Evolutionary conservation across 768 basidiomycete genomes (phyloP).

Genomic region (Daedalea quercina): DNA sequence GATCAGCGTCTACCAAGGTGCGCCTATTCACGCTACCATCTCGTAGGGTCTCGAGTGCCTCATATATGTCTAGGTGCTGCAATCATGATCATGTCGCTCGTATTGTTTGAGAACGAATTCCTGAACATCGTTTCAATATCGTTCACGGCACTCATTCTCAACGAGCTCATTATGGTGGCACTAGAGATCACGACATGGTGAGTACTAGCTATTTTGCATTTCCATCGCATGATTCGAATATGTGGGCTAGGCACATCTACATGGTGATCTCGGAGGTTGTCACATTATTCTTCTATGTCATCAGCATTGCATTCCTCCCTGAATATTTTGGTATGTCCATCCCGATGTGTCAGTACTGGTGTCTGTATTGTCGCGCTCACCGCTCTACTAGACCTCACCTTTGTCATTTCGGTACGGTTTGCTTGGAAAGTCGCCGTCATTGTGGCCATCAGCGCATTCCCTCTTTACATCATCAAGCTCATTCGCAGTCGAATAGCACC

Average conservation of each 20-base stretch:
- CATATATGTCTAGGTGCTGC: conserved; percentile 60
- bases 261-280: conserved; percentile 91
- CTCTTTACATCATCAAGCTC: conserved; percentile 85
- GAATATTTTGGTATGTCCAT: conserved; percentile 86
- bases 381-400: conserved; percentile 66
- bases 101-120: conserved; percentile 96
- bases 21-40: conserved; percentile 5
- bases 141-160: conserved; percentile 91
- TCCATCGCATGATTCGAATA: not conserved
- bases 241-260: conserved; percentile 70
- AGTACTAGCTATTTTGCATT: not conserved
- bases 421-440: conserved; percentile 94
- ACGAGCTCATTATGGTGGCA: conserved; percentile 98
- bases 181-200: conserved; percentile 97
- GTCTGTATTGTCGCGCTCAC: not conserved
- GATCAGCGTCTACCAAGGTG: conserved; percentile 97
- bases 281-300: conserved; percentile 81
- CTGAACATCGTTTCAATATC: conserved; percentile 98
- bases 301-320: conserved; percentile 89
- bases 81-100: conserved; percentile 97
- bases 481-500: conserved; percentile 84
- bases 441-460: conserved; percentile 89
- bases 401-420: conserved; percentile 84
- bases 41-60: not conserved
- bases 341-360: not conserved